Evolutionary conservation across 306 rosid genomes (phyloP).

Genomic region (Vachellia pachyceras): DNA sequence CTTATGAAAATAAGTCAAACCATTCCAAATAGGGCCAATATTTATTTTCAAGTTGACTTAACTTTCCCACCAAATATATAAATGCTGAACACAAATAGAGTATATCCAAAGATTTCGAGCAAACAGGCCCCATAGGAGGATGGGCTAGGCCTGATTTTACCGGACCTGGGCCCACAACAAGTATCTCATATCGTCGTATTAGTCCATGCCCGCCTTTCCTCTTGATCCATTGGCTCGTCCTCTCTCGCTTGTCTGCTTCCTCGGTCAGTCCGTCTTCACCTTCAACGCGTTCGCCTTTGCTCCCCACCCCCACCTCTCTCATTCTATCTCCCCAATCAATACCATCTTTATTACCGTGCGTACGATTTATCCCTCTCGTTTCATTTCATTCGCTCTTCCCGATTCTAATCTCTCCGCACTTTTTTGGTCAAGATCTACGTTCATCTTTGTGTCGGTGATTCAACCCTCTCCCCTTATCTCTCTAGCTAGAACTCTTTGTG

Average conservation of each 20-base stretch:
- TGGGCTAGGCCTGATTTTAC: too few species aligned
- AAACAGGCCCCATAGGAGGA: too few species aligned
- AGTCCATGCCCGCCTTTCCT: background rate
- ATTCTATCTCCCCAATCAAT: background rate
- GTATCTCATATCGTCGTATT: background rate
- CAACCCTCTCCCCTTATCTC: background rate
- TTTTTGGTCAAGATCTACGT: conserved; percentile 14
- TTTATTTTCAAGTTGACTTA: too few species aligned
- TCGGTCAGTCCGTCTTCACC: background rate
- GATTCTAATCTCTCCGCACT: background rate
- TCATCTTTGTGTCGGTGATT: conserved; percentile 53
- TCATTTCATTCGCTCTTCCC: background rate
- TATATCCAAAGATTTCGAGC: too few species aligned
- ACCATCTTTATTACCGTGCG: conserved; percentile 3
- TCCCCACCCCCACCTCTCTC: background rate
- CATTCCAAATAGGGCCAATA: too few species aligned
- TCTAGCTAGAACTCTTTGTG: background rate
- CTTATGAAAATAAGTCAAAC: too few species aligned
- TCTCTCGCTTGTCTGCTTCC: background rate
- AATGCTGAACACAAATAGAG: too few species aligned
- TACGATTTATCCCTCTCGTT: background rate
- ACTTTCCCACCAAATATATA: too few species aligned
- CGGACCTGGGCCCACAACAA: background rate
- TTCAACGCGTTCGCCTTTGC: background rate
- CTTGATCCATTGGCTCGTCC: background rate